phyloP scores from a whole-genome alignment of 208 protist species.

The Phytomonas francai region DNA sequence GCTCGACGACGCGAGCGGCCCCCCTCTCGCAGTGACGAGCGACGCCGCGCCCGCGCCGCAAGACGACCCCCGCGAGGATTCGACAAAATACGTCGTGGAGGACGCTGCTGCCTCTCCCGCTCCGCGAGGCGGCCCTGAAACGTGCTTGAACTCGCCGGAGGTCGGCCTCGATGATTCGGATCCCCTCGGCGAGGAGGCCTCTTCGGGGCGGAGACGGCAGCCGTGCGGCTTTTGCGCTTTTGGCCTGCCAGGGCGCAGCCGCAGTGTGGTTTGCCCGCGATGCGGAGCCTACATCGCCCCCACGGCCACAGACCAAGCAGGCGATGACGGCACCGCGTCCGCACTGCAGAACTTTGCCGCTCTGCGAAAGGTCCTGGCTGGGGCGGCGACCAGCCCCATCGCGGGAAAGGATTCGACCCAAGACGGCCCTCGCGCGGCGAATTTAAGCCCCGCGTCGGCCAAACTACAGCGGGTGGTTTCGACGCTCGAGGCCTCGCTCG shows the following conservation, averaged over 20 bases:
- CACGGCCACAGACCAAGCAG: neutral
- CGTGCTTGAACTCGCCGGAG: constrained; percentile 4
- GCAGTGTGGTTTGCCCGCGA: constrained; percentile 20
- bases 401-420: constrained; percentile 19
- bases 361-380: neutral
- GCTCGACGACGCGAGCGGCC: constrained; percentile 16
- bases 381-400: constrained; percentile 14
- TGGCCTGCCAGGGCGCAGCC: constrained; percentile 8
- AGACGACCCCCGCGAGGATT: neutral
- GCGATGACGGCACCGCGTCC: neutral
- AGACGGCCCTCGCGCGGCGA: constrained; percentile 8
- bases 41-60: constrained; percentile 16
- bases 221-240: constrained; percentile 16
- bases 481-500: constrained; percentile 11
- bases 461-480: constrained; percentile 8
- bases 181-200: neutral
- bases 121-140: constrained; percentile 2
- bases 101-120: neutral
- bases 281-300: constrained; percentile 19
- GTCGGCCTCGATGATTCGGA: neutral
- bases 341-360: neutral
- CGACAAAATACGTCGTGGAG: neutral
- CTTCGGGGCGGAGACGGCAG: neutral
- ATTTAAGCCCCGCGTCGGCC: neutral
- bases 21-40: constrained; percentile 24